Evolutionary conservation across 257 asterid species (phyloP), one percentile per base, ranked within the genome.

Genomic region (Nicotiana otophora): DNA sequence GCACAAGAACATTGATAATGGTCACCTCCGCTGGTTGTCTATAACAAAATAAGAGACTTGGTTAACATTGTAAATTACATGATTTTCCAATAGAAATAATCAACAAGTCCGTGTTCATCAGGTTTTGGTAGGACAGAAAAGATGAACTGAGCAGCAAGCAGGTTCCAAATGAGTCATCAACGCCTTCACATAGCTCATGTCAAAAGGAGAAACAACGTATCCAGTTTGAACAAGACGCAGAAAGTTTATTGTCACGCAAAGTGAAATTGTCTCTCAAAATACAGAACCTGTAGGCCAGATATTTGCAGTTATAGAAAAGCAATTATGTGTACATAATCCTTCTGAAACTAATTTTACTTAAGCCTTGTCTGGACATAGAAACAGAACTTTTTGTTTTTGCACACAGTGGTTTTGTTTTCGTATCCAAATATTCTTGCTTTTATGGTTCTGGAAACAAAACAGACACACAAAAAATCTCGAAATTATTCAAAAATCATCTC

Each of bases 1-100:
- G 86, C 33, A 77, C 67, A 85, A n/a, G 86, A 82, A 65, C 83
- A 78, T 14, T 81, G 39, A 80, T 53, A 31, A 84, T 83, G 81
- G 77, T 54, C 77, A 48, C 83, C 88, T 83, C 23, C 76, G 1
- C 77, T 15, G 31, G 57, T 55, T 72, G 83, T 83, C 95, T 92
- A 92, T 65, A 9, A 70, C 83, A 82, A 75, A 83, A 68, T 46
- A 70, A 84, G 55, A 19, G 82, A 72, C 82, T 77, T 84, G 62
- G 60, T 81, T 77, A 86, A 84, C 82, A 72, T 60, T 77, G 78
- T 14, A 48, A 51, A 17, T 12, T 17, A 54, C 17, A 86, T 51
- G 62, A 80, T 61, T 48, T 36, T 23, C 62, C 23, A 20, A 20
- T 9, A 68, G 39, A 60, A 83, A 42, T 66, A 66, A 83, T 42